Evolutionary conservation across 805 yeast species (phyloP).

Genomic region (Spathaspora passalidarum): DNA sequence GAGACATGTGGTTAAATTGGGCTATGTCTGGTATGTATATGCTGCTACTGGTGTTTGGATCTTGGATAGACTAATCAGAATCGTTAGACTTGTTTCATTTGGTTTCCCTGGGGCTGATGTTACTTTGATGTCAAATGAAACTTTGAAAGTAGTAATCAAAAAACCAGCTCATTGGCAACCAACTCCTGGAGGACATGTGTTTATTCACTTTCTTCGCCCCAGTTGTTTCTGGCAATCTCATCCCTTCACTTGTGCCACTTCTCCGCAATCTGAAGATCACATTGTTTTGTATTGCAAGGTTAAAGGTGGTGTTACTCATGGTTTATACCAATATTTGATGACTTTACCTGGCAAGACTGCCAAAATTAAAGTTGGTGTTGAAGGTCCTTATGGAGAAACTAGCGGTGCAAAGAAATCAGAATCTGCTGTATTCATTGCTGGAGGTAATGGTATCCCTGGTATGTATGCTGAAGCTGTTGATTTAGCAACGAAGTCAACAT

Average conservation of each 20-base stretch:
- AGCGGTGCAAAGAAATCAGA: constrained; percentile 26
- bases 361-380: constrained; percentile 29
- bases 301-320: constrained; percentile 29
- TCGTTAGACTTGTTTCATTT: constrained; percentile 50
- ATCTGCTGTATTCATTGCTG: constrained; percentile 31
- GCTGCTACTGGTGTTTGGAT: constrained; percentile 66
- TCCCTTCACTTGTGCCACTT: constrained; percentile 50
- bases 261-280: constrained; percentile 25
- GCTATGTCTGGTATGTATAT: constrained; percentile 35
- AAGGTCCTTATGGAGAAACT: constrained; percentile 36
- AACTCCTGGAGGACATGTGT: constrained; percentile 61
- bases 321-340: constrained; percentile 17
- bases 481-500: constrained; percentile 5
- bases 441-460: constrained; percentile 43
- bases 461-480: constrained; percentile 30
- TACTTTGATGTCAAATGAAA: constrained; percentile 38
- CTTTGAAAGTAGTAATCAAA: constrained; percentile 48
- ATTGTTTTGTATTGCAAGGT: constrained; percentile 26
- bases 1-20: constrained; percentile 44
- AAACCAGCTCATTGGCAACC: constrained; percentile 53
- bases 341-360: constrained; percentile 18
- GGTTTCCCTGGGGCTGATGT: constrained; percentile 57
- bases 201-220: constrained; percentile 46
- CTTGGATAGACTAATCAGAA: constrained; percentile 58
- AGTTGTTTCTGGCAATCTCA: constrained; percentile 61